A percentile compares a stretch with the other conserved stretches of the same genome.
Conservation (phyloP, 208 protist genomes). For the Trypanosoma rangeli region DNA sequence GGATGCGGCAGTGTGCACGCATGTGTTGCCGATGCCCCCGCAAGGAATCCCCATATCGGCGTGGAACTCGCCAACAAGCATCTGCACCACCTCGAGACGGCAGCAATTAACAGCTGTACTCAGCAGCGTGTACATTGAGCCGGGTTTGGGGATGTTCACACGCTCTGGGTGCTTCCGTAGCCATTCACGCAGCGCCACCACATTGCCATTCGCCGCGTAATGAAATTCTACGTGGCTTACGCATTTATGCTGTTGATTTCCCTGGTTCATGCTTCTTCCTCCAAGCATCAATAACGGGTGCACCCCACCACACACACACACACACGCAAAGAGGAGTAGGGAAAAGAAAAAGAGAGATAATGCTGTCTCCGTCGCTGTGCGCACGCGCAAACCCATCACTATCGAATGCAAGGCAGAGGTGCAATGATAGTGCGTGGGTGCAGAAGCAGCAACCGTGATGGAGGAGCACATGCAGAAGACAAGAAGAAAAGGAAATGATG, state of each 20-base stretch:
- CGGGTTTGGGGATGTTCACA: conserved; percentile 42
- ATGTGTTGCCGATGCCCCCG: conserved; percentile 47
- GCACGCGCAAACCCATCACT: not conserved
- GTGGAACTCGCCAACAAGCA: conserved; percentile 68
- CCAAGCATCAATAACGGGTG: no score
- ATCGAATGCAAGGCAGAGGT: not conserved
- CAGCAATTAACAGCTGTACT: conserved; percentile 37
- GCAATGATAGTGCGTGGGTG: not conserved
- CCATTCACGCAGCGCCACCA: conserved; percentile 49
- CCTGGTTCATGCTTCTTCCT: conserved; percentile 2
- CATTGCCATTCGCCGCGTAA: conserved; percentile 46
- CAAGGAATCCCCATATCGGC: conserved; percentile 52
- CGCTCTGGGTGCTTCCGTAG: conserved; percentile 40
- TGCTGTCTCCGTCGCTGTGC: not conserved
- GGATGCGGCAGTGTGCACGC: conserved; percentile 45
- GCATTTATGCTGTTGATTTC: not conserved
- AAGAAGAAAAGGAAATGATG: conserved; percentile 3
- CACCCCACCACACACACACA: not conserved
- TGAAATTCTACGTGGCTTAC: conserved; percentile 44
- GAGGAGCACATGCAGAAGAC: not conserved
- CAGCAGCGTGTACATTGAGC: conserved; percentile 45
- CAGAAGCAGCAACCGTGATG: no score
- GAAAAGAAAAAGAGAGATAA: no score
- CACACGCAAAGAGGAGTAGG: conserved; percentile 19
- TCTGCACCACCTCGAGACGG: conserved; percentile 35